A percentile compares a stretch with the other conserved stretches of the same genome.
Conservation (phyloP, 768 basidiomycete genomes). For the Collybia nuda region DNA sequence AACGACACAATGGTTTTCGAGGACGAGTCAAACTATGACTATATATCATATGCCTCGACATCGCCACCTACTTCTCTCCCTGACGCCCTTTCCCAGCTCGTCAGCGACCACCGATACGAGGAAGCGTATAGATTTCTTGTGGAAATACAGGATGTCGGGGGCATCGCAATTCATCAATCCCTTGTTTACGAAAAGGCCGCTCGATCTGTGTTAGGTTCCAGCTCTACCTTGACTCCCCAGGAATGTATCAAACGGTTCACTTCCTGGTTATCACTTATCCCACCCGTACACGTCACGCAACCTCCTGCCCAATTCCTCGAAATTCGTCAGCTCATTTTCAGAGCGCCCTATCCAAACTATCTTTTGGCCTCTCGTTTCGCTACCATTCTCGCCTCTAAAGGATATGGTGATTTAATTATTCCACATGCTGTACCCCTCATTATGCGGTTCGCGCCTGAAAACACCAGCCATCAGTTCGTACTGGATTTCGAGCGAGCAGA, state of each 20-base stretch:
- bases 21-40: slow-evolving; percentile 23
- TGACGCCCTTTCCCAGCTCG: slow-evolving; percentile 19
- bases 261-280: slow-evolving; percentile 35
- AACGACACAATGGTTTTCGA: slow-evolving; percentile 32
- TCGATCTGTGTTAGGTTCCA: slow-evolving; percentile 13
- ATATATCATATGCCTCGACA: slow-evolving; percentile 7
- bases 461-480: slow-evolving; percentile 37
- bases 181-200: slow-evolving; percentile 27
- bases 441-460: slow-evolving; percentile 38
- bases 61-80: slow-evolving; percentile 5
- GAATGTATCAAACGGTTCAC: slow-evolving; percentile 17
- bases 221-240: slow-evolving; percentile 1
- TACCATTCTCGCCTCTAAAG: slow-evolving; percentile 37
- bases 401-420: slow-evolving; percentile 25
- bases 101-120: slow-evolving; percentile 17
- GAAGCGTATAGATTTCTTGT: slow-evolving; percentile 28
- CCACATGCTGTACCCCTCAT: slow-evolving; percentile 33
- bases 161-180: slow-evolving; percentile 25
- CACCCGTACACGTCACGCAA: slow-evolving; percentile 12
- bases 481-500: slow-evolving; percentile 27
- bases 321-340: slow-evolving; percentile 23
- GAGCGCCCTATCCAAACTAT: slow-evolving; percentile 20
- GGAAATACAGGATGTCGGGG: slow-evolving; percentile 28
- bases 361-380: slow-evolving; percentile 27
- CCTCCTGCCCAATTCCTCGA: slow-evolving; percentile 10